Evolutionary conservation across 495 filamentous ascomycete species (phyloP), one percentile per base, ranked within the genome.

Genomic region (Stereocaulon alpinum): DNA sequence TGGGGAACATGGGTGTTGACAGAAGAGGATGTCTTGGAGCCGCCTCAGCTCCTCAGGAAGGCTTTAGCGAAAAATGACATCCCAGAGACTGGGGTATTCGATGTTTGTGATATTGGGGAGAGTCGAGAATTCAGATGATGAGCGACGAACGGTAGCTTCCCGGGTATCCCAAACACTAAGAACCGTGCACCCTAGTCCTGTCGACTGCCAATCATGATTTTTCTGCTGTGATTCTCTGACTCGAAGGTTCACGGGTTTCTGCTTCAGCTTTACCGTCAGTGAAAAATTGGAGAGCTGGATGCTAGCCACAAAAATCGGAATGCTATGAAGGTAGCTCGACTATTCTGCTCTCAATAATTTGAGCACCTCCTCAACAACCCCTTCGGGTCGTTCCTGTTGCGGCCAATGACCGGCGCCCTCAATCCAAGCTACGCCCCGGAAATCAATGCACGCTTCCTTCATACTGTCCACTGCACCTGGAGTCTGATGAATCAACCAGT

Each of bases 1-100:
- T 97, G 92, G 92, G 91, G 83, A 27, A 63, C 62, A 15, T 64
- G 91, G 90, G 85, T 89, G 9, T 69, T 97, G 61, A 96, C 92
- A 0, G 80, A 82, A 60, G 92, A 97, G 71, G 86, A 89, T 64
- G 83, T 93, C 14, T 72, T 91, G 50, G 89, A 96, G 72, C 92
- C 92, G 20, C 91, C 91, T 5, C 71, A 71, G 71, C 72, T 88
- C 70, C 71, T 97, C 60, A 86, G 79, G 68, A 73, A 86, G 65
- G 91, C 93, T n/a, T 68, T 97, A 66, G 81, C 74, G 67, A 77
- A 73, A 61, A 85, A 82, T 60, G 85, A 81, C 6, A 60, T 95
- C 6, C 73, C 80, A 0, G 87, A 93, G 70, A 80, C 76, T 40
- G 92, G 91, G 0, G 78, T 92, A 4, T 97, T 97, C 76, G 91